Conservation (phyloP, 805 yeast species). For the Saccharomycopsis selenospora region DNA sequence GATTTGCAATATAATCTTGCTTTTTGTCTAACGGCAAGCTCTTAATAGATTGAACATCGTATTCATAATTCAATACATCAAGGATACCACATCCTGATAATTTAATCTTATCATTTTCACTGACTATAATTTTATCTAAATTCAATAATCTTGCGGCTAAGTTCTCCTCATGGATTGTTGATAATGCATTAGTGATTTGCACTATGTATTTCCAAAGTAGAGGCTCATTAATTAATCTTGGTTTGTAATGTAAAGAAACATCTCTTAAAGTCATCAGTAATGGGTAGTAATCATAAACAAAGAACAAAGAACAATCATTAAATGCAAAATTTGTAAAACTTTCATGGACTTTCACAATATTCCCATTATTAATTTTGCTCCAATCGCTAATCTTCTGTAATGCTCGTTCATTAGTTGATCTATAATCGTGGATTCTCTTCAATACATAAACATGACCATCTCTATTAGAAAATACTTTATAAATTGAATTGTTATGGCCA, state of each 20-base stretch:
- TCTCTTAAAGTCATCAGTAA: slow-evolving; percentile 64
- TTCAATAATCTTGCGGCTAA: slow-evolving; percentile 58
- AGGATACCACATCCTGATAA: slow-evolving; percentile 63
- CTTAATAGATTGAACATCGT: slow-evolving; percentile 21
- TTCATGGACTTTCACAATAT: slow-evolving; percentile 62
- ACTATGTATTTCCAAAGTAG: slow-evolving; percentile 68
- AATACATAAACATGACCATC: slow-evolving; percentile 76
- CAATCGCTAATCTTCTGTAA: slow-evolving; percentile 60
- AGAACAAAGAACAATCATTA: slow-evolving; percentile 67
- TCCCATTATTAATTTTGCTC: slow-evolving; percentile 43
- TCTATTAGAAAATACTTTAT: slow-evolving; percentile 69
- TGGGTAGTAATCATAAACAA: slow-evolving; percentile 84
- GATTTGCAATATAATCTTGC: slow-evolving; percentile 22
- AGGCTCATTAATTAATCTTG: slow-evolving; percentile 32
- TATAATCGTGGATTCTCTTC: slow-evolving; percentile 61
- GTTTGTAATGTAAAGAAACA: slow-evolving; percentile 42
- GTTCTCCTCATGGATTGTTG: slow-evolving; percentile 56
- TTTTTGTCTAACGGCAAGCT: slow-evolving; percentile 3
- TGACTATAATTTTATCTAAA: slow-evolving; percentile 61
- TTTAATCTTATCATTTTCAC: slow-evolving; percentile 56
- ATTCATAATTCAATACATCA: slow-evolving; percentile 51
- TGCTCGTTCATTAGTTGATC: slow-evolving; percentile 48
- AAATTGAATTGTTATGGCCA: slow-evolving; percentile 54
- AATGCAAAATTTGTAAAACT: slow-evolving; percentile 84
- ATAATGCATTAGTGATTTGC: slow-evolving; percentile 66